Evolutionary conservation across 2,329 filamentous ascomycete genomes (phyloP), one percentile per base, ranked within the genome.

Genomic region (Cercospora sojina): DNA sequence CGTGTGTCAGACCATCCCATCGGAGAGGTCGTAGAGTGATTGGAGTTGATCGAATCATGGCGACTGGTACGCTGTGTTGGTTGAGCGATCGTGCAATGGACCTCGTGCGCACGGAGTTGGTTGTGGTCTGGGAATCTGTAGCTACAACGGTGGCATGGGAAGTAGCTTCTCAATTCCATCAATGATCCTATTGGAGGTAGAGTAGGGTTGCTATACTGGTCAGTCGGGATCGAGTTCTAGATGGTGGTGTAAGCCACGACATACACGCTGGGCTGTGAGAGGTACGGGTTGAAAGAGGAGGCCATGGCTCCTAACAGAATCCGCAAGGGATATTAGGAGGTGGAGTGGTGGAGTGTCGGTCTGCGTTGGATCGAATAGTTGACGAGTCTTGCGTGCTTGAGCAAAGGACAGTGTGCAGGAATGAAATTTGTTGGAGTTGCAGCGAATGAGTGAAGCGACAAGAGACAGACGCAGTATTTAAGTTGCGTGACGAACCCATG

Each of bases 391-490:
- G 51, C 13, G 51, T 56, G 51, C 29, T 56, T 56, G 51, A 32
- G 29, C 13, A 49, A 57, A 38, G 41, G 55, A 49, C 60, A 64
- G 23, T 55, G 64, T 69, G 62, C 62, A 66, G 64, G 64, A 62
- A 47, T 51, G 56, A 68, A 68, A 29, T 67, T 60, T 64, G 61
- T 64, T 64, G 53, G 53, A 66, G 25, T 18, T 43, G 56, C 55
- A 58, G 64, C 64, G 66, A 65, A 70, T 67, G 61, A 64, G 31
- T 32, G 8, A 56, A 18, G 55, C 51, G 35, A 43, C n/a, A 41
- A 62, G 60, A 58, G 65, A 66, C 51, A 56, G 31, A 62, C 38
- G 61, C 43, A 55, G 60, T 68, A 68, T 68, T 67, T 71, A 70
- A 68, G 53, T 57, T 60, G 29, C 41, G 29, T 59, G 35, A 29